These are phyloP conservation scores for Geotrichum australiense DNA, from an alignment of 1,139 yeast species.

Conservation along the genomic window DNA sequence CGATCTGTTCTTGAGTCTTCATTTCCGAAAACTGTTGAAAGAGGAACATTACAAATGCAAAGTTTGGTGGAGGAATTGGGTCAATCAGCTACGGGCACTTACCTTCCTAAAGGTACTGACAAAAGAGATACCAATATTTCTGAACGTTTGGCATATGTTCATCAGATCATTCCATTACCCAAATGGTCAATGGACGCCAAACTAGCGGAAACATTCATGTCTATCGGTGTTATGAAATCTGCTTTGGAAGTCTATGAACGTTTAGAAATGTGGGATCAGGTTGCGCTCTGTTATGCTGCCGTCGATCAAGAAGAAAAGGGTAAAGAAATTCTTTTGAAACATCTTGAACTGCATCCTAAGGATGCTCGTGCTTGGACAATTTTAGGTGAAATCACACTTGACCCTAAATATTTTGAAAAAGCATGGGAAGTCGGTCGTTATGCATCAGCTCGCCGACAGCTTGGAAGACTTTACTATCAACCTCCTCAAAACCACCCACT, in stretches of 20 bases:
- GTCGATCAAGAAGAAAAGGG: conserved; percentile 72
- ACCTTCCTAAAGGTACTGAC: conserved; percentile 46
- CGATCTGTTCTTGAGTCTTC: conserved; percentile 77
- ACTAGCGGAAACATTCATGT: conserved; percentile 82
- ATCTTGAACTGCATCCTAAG: conserved; percentile 52
- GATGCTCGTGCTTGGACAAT: conserved; percentile 84
- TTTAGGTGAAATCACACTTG: conserved; percentile 76
- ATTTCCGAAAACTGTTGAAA: conserved; percentile 79
- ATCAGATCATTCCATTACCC: conserved; percentile 70
- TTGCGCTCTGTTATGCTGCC: conserved; percentile 86
- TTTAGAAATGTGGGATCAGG: conserved; percentile 68
- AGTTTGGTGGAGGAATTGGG: conserved; percentile 88
- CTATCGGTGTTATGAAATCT: conserved; percentile 75
- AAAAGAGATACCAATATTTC: conserved; percentile 25
- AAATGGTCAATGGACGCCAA: conserved; percentile 80
- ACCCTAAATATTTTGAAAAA: conserved; percentile 70
- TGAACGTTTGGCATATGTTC: conserved; percentile 62
- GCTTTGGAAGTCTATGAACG: conserved; percentile 89
- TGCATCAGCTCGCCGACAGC: conserved; percentile 77
- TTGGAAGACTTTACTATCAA: conserved; percentile 63
- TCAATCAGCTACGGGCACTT: conserved; percentile 48
- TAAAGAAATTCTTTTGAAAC: conserved; percentile 46
- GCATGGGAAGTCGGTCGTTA: conserved; percentile 86
- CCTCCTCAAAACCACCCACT: conserved; percentile 56
- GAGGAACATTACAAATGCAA: conserved; percentile 91